Base-by-base conservation (phyloP, 257 asterid species). In the Vinca minor region DNA sequence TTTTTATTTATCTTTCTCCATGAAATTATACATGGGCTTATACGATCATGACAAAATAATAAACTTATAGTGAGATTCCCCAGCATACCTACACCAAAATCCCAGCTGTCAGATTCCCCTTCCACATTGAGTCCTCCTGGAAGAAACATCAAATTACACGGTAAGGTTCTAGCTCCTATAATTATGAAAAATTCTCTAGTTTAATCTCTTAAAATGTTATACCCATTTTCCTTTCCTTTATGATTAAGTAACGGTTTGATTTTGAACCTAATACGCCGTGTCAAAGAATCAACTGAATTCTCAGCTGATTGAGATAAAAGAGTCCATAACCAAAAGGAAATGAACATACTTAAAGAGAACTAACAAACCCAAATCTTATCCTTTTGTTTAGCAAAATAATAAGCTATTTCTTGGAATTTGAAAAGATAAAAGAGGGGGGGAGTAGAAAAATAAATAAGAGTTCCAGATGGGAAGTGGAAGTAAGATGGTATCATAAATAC, bases 81-180 rank as follows among this genome's bases (percentile, higher is more conserved):
- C 25, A 48, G n/a, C 77, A 50, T 74, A 93, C 99, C 97, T 64
- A 93, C 79, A n/a, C 99, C 99, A 73, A 93, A 93, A 78, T 93
- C 97, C 99, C 99, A 93, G 90, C 89, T 87, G 70, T 93, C 97
- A 2, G 97, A 83, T 76, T 93, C 99, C 64, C 99, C 97, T 72
- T 93, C 97, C 42, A 93, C 79, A 71, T 87, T 89, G 83, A 93
- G 76, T 65, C 99, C 97, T 78, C 99, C 99, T 93, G 13, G n/a
- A 61, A 50, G 45, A 74, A 64, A 69, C 35, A 69, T 45, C 62
- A 4, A 41, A 45, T 59, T 38, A 38, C 6, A 35, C 44, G 61
- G 38, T 44, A 34, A 62, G 20, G 23, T 53, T 10, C 11, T 18
- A 12, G 31, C n/a, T 64, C 34, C 64, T 11, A 45, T 11, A 34